Base-by-base conservation (phyloP, 495 filamentous ascomycete species). In the Niebla homalea region DNA sequence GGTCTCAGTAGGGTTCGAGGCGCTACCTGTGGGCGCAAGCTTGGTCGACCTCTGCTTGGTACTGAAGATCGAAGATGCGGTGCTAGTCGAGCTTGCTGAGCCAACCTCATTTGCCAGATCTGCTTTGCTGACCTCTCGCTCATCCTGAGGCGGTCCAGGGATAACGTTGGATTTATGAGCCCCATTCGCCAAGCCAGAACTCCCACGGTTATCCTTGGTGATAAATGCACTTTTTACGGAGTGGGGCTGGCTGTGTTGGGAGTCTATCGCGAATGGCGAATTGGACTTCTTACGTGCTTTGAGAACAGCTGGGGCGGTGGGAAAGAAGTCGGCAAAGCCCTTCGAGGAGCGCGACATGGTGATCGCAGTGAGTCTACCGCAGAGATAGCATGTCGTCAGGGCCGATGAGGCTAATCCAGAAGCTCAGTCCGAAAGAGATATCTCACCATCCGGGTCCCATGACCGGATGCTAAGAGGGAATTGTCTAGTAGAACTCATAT, bases 291-390 rank as follows among this genome's bases (percentile, higher is more conserved):
- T 61, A 56, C 66, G 67, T 48, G 63, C 54, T 61, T 67, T 65
- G 32, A 83, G 71, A 53, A 81, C 74, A 45, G 76, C 79, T 55
- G 89, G 85, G 55, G 89, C 89, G 64, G 83, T 78, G 52, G 89
- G 87, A 64, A 93, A 94, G 74, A 88, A 93, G 67, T 88, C 80
- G 64, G 85, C 84, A 77, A 87, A 92, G 63, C 84, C 80, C 72
- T 84, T 83, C 59, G 80, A 74, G 60, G 83, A 79, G 72, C 83
- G 84, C 76, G 87, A 85, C 85, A 86, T 87, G 14, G 29, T 32
- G 29, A 32, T 32, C 29, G 29, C 29, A 12, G 29, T 11, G 29
- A 32, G 29, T 32, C 29, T 32, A 32, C 29, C 29, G 29, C 29
- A 8, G 29, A 12, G 29, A 11, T 32, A 32, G 8, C 29, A 32